A percentile compares a stretch with the other conserved stretches of the same genome.
Evolutionary conservation across 1,139 yeast species (phyloP).

Genomic region (Sugiyamaella castrensis): DNA sequence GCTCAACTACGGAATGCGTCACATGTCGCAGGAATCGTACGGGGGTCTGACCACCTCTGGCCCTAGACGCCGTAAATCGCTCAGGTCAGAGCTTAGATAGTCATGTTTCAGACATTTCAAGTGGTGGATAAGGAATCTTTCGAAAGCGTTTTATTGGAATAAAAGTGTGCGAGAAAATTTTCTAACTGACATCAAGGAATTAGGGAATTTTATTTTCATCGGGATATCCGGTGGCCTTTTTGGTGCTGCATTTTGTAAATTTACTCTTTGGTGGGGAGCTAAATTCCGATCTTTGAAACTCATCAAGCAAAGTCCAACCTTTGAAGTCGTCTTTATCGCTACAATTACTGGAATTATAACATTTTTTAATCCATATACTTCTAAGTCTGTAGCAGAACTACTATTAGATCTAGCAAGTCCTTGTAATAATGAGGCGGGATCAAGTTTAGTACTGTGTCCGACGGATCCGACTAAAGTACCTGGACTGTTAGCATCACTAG

Average conservation of each 20-base stretch:
- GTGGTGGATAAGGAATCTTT: too few species aligned
- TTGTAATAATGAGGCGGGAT: slow-evolving; percentile 35
- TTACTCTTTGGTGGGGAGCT: slow-evolving; percentile 49
- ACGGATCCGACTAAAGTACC: slow-evolving; percentile 35
- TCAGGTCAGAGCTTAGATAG: too few species aligned
- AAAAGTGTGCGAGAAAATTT: slow-evolving; percentile 21
- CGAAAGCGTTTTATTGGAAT: too few species aligned
- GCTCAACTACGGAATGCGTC: too few species aligned
- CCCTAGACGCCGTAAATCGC: too few species aligned
- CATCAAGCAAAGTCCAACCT: slow-evolving; percentile 44
- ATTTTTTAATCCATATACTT: slow-evolving; percentile 53
- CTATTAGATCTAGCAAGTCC: slow-evolving; percentile 54
- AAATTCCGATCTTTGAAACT: slow-evolving; percentile 40
- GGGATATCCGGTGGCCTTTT: slow-evolving; percentile 59
- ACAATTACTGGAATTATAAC: slow-evolving; percentile 50
- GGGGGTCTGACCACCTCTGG: too few species aligned
- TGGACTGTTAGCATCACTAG: slow-evolving; percentile 40
- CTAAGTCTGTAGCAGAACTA: slow-evolving; percentile 53
- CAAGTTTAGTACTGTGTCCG: slow-evolving; percentile 43
- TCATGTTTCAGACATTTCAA: too few species aligned
- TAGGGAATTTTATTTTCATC: slow-evolving; percentile 47
- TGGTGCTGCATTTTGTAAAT: slow-evolving; percentile 55
- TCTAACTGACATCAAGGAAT: slow-evolving; percentile 37
- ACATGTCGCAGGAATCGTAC: too few species aligned
- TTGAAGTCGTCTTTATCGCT: slow-evolving; percentile 51